These are phyloP conservation scores for Macrolepiota fuliginosa DNA, from an alignment of 768 basidiomycete genomes.

Conservation along the genomic window DNA sequence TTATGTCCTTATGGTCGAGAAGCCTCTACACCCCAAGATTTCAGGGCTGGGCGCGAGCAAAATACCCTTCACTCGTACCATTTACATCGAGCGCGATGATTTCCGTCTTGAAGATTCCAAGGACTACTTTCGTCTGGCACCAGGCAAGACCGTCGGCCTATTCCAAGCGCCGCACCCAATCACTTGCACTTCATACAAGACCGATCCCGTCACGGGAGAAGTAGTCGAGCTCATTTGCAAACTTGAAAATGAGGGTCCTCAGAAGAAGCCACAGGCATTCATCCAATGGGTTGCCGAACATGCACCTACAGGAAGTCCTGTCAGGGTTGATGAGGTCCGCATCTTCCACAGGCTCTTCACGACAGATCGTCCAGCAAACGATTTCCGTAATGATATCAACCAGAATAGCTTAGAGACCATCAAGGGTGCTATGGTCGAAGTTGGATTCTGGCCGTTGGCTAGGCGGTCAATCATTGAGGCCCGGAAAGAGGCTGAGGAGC, in stretches of 20 bases:
- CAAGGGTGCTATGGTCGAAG: conserved; percentile 80
- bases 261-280: conserved; percentile 86
- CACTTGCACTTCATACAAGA: conserved; percentile 88
- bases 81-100: conserved; percentile 93
- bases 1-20: conserved; percentile 79
- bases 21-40: conserved; percentile 92
- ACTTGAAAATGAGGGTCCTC: conserved; percentile 65
- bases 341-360: conserved; percentile 94
- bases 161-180: conserved; percentile 93
- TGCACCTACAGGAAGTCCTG: conserved; percentile 72
- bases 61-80: conserved; percentile 81
- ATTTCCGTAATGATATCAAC: conserved; percentile 83
- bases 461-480: conserved; percentile 66
- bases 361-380: conserved; percentile 83
- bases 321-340: conserved; percentile 84
- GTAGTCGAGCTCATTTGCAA: conserved; percentile 79
- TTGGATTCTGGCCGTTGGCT: conserved; percentile 85
- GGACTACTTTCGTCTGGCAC: conserved; percentile 97
- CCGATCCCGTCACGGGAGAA: conserved; percentile 65
- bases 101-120: conserved; percentile 89
- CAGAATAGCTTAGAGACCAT: conserved; percentile 78
- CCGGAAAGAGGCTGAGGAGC: conserved; percentile 56
- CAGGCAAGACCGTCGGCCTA: conserved; percentile 95
- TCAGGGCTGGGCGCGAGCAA: conserved; percentile 79
- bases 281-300: conserved; percentile 98